phyloP scores from a whole-genome alignment of 2,329 filamentous ascomycete species.

The Lecanicillium sp. region DNA sequence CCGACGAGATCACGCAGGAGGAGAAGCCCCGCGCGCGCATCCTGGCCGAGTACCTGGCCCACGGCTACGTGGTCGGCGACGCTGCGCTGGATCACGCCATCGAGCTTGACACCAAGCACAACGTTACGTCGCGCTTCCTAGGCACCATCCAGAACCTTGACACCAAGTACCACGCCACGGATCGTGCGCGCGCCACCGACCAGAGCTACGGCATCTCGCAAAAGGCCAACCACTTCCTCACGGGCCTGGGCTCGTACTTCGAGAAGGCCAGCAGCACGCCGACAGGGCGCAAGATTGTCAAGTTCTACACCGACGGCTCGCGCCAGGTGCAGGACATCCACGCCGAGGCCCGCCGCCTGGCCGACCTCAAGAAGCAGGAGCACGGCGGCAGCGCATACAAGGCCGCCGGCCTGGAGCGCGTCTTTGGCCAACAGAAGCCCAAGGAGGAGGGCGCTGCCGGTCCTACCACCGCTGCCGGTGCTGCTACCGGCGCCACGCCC shows the following conservation, averaged over 20 bases:
- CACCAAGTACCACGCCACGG: conserved; percentile 77
- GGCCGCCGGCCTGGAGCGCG: conserved; percentile 50
- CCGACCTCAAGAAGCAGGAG: conserved; percentile 74
- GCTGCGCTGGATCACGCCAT: conserved; percentile 75
- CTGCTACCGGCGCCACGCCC: conserved; percentile 15
- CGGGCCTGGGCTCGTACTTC: conserved; percentile 79
- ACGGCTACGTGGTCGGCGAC: conserved; percentile 80
- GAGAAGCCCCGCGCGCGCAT: conserved; percentile 95
- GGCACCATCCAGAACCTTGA: conserved; percentile 71
- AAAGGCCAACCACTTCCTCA: conserved; percentile 59
- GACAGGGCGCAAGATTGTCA: conserved; percentile 78
- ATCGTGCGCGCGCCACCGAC: conserved; percentile 79
- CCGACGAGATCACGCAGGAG: conserved; percentile 78
- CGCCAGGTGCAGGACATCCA: conserved; percentile 95
- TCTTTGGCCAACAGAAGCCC: conserved; percentile 50
- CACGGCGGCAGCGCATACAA: conserved; percentile 54
- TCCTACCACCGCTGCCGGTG: conserved; percentile 16
- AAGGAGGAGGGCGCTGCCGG: conserved; percentile 32
- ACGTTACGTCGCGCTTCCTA: conserved; percentile 75
- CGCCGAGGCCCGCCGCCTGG: conserved; percentile 79
- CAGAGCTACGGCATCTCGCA: conserved; percentile 75
- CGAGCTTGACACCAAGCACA: conserved; percentile 83
- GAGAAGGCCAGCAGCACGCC: conserved; percentile 86
- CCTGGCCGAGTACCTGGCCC: conserved; percentile 90
- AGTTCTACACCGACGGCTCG: conserved; percentile 79